phyloP scores from a whole-genome alignment of 306 rosid species.

The Cucumis cinereus region DNA sequence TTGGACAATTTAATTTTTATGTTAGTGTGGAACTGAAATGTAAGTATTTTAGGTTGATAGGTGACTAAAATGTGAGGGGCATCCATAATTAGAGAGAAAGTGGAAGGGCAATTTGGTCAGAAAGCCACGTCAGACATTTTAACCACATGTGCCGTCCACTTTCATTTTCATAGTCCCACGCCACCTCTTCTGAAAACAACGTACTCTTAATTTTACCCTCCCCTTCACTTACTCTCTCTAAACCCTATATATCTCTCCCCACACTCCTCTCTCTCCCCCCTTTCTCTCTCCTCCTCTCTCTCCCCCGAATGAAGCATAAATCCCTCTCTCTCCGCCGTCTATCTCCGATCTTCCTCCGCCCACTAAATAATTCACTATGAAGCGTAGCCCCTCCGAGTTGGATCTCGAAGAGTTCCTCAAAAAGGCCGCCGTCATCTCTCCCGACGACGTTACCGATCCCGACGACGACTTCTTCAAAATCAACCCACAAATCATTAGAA shows the following conservation, averaged over 20 bases:
- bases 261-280: not conserved
- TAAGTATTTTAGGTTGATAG: too few relatives aligned
- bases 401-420: slow-evolving; percentile 25
- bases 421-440: not conserved
- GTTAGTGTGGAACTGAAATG: too few relatives aligned
- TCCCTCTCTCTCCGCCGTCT: not conserved
- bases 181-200: slow-evolving; percentile 1
- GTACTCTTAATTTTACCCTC: not conserved
- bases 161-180: not conserved
- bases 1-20: too few relatives aligned
- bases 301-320: slow-evolving; percentile 26
- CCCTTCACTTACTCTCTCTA: not conserved
- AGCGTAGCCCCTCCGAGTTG: slow-evolving; percentile 37
- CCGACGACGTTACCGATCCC: not conserved
- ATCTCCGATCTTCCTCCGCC: slow-evolving; percentile 1
- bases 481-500: slow-evolving; percentile 1
- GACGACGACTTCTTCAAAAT: slow-evolving; percentile 16
- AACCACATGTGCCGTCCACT: slow-evolving; percentile 52
- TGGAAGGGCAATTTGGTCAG: not conserved
- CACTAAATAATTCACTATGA: not conserved
- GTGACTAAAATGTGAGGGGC: too few relatives aligned
- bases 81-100: not conserved
- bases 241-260: not conserved
- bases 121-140: slow-evolving; percentile 4
- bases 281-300: slow-evolving; percentile 15